Evolutionary conservation across 2,329 filamentous ascomycete species (phyloP), one percentile per base, ranked within the genome.

Genomic region (Gremmenia infestans): DNA sequence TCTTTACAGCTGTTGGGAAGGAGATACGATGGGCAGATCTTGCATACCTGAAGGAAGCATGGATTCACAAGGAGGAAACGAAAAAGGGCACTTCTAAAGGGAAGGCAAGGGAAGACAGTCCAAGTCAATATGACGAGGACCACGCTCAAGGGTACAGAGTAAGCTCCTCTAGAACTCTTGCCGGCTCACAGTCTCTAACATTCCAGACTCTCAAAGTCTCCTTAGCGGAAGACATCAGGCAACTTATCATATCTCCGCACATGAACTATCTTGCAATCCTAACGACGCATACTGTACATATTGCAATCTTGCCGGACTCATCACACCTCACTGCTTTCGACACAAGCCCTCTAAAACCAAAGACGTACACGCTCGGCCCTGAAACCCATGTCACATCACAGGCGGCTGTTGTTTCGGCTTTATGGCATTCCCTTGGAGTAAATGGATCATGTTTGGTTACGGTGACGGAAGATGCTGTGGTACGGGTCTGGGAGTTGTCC

Each of bases 11-110:
- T 19, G 86, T 88, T 42, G 92, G 92, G 49, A 92, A 88, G 65
- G 90, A 97, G 72, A 88, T 99, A 59, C 82, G 92, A 71, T 99
- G 94, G 91, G 87, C 89, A 9, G 90, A 96, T 72, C 74, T 99
- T 54, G 83, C 85, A 51, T 83, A 86, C 57, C 72, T 97, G 67
- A 96, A 95, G 75, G 88, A 85, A 59, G 68, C 70, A 52, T 80
- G 74, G 73, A 74, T 77, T 53, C 68, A 76, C 28, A 74, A 73
- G 53, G 36, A 67, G 56, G 53, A 66, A 49, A 59, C 57, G 39
- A 55, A 55, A 53, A 64, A 61, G 19, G 48, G 50, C 11, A 50
- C 59, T 36, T 23, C 51, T 5, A 64, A 57, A 50, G 57, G 58
- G 35, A 65, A 54, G 54, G 53, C 45, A 25, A 59, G 54, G 56